A percentile compares a stretch with the other conserved stretches of the same genome.
Conservation (phyloP, 2,329 filamentous ascomycete species). For the Achaetomium macrosporum region DNA sequence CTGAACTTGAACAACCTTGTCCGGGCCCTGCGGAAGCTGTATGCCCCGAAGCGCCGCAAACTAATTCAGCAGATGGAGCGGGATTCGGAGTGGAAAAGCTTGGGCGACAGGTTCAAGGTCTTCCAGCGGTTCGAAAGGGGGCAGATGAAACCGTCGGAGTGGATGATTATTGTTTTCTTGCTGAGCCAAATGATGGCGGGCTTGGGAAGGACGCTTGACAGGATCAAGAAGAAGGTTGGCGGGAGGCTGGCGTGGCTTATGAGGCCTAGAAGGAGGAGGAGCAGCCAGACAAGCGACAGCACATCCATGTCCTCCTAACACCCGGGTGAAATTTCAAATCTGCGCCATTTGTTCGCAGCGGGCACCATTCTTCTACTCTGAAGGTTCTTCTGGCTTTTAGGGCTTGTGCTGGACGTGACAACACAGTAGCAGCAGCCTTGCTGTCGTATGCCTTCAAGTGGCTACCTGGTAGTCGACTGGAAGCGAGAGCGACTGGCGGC, state of each 20-base stretch:
- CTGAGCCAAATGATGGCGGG: background rate
- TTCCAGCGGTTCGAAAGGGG: background rate
- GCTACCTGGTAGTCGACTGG: too few relatives aligned
- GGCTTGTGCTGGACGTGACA: too few relatives aligned
- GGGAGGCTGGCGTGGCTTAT: background rate
- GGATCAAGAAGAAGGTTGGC: background rate
- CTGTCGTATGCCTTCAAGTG: too few relatives aligned
- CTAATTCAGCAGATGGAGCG: background rate
- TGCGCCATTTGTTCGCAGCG: too few relatives aligned
- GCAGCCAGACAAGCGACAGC: background rate
- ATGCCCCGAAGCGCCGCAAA: background rate
- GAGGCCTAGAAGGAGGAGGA: background rate
- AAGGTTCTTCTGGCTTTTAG: too few relatives aligned
- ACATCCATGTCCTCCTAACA: background rate
- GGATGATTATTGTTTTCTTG: background rate
- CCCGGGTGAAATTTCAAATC: too few relatives aligned
- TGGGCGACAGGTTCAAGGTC: background rate
- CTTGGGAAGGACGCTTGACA: background rate
- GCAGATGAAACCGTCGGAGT: background rate
- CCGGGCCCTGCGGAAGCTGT: background rate
- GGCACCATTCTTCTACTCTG: too few relatives aligned
- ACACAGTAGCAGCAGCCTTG: too few relatives aligned
- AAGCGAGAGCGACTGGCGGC: too few relatives aligned
- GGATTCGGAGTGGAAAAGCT: background rate
- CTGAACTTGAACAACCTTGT: conserved; percentile 3